These are phyloP conservation scores for Mrakia blollopis DNA, from an alignment of 768 basidiomycete genomes.

Conservation along the genomic window DNA sequence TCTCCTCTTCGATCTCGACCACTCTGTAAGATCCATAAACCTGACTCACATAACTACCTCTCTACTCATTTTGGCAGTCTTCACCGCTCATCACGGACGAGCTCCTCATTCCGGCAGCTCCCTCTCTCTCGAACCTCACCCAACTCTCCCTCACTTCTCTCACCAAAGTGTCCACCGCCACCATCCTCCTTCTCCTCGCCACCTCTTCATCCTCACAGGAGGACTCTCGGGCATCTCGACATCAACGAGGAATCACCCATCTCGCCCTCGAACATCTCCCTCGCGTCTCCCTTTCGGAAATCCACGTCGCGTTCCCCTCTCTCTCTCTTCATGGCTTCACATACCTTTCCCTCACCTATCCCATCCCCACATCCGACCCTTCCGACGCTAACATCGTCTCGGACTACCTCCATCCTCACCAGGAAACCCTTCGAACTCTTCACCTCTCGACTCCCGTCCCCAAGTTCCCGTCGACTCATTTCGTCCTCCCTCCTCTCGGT, in stretches of 20 bases:
- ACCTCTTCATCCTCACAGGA: neutral
- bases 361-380: neutral
- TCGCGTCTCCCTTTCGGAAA: neutral
- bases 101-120: neutral
- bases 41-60: no score
- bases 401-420: neutral
- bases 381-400: neutral
- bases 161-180: neutral
- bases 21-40: no score
- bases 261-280: constrained; percentile 20
- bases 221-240: neutral
- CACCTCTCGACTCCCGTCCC: neutral
- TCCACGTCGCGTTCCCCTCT: neutral
- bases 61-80: neutral
- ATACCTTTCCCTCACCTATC: neutral
- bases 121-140: constrained; percentile 9
- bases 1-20: no score
- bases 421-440: neutral
- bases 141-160: constrained; percentile 13
- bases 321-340: neutral
- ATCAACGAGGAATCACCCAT: constrained; percentile 8
- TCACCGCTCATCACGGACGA: constrained; percentile 26
- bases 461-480: neutral
- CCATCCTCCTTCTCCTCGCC: constrained; percentile 7
- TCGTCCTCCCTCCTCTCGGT: neutral